Base-by-base conservation (phyloP, 2,329 filamentous ascomycete genomes). In the Tympanopsis confertula region DNA sequence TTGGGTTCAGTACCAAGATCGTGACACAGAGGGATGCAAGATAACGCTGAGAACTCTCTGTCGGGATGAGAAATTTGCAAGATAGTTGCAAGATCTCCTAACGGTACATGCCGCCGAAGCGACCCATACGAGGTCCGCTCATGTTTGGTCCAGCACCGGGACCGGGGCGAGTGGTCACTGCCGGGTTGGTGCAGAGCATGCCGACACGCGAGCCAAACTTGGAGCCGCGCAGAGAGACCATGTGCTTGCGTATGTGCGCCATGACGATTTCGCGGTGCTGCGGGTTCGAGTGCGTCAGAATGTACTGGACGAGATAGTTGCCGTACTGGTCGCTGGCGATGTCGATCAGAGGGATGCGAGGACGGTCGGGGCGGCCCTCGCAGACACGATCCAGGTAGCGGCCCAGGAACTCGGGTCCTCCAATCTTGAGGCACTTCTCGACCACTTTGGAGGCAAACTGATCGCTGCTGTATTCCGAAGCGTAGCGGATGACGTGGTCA, bases 381-480 rank as follows among this genome's bases (percentile, higher is more conserved):
- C 87, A 95, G 42, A 98, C 87, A 42, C 88, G 82, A 56, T 93
- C 83, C 42, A 98, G 78, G 54, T 96, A 98, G 43, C 86, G 86
- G 43, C 87, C 75, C 32, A 98, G 71, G 54, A 98, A 98, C 35
- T 96, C 89, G 19, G 71, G 63, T 19, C 87, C 86, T 33, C 89
- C 86, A 62, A 98, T 94, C 68, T 98, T 98, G 48, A 98, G 76
- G 52, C 91, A 98, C 63, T 98, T 98, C 64, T 98, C 89, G 43
- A 98, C 89, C 32, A 98, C 91, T 62, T 98, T 98, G 42, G 91
- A 98, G 32, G 91, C 91, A 55, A 95, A 98, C 54, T 98, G 91
- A 50, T 98, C 91, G 74, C 93, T 95, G 61, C 89, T 96, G 63
- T 96, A 98, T 61, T 95, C 88, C 13, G 86, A 84, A 20, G 88